A percentile compares a stretch with the other conserved stretches of the same genome.
phyloP scores from a whole-genome alignment of 192 early-diverging fungal genomes.

The Coemansia sp. region DNA sequence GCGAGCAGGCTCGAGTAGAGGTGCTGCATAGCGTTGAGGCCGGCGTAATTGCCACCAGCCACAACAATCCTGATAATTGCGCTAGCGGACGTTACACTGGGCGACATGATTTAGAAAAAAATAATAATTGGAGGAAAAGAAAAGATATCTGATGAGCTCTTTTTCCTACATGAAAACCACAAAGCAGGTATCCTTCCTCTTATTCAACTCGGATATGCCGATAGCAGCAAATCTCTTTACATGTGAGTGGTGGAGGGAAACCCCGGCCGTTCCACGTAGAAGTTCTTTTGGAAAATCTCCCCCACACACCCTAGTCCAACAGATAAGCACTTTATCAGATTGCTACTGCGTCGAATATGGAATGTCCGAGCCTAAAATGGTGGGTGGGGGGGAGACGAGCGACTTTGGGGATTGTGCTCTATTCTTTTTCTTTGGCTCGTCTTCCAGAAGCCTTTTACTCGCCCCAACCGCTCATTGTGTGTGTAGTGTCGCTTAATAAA shows the following conservation, averaged over 20 bases:
- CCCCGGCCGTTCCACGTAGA: not conserved
- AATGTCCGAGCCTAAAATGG: not conserved
- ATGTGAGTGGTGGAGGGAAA: not conserved
- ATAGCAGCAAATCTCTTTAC: not conserved
- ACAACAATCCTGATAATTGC: constrained; percentile 21
- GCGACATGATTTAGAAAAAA: not conserved
- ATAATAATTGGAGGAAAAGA: not conserved
- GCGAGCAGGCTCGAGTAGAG: constrained; percentile 34
- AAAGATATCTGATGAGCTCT: not conserved
- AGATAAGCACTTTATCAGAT: constrained; percentile 9
- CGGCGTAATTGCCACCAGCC: constrained; percentile 48
- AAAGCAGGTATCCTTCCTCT: not conserved
- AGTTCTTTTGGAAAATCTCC: not conserved
- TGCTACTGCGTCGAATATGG: not conserved
- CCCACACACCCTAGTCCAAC: not conserved
- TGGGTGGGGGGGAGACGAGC: not conserved
- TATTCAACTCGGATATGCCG: not conserved
- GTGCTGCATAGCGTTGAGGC: constrained; percentile 28
- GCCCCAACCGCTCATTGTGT: not conserved
- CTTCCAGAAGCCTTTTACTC: not conserved
- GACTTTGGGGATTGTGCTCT: not conserved
- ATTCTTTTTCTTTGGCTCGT: not conserved
- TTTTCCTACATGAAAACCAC: constrained; percentile 6
- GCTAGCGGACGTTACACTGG: not conserved
- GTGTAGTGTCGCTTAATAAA: not conserved